These are phyloP conservation scores for Orbilia javanica DNA, from an alignment of 2,329 filamentous ascomycete species.

Conservation along the genomic window DNA sequence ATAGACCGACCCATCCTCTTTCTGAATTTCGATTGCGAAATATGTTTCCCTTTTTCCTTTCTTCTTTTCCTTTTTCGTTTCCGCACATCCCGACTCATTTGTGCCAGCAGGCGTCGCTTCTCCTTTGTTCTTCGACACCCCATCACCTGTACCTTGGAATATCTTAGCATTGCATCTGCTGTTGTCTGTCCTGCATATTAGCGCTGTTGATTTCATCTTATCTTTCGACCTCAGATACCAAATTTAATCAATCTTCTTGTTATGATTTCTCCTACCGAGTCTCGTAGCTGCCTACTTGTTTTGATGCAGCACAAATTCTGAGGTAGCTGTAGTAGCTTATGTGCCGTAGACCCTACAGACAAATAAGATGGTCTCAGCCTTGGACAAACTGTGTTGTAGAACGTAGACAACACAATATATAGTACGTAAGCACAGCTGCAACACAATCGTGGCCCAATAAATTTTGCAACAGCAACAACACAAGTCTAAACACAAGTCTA, in stretches of 20 bases:
- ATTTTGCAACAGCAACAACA: not conserved
- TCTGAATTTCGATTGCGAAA: not conserved
- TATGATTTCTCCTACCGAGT: not conserved
- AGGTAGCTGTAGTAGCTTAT: no score
- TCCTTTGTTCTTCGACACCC: not conserved
- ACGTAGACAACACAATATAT: not conserved
- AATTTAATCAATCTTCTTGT: conserved; percentile 17
- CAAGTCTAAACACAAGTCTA: no score
- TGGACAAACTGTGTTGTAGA: not conserved
- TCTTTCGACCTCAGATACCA: conserved; percentile 9
- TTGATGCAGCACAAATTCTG: no score
- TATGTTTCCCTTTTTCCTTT: not conserved
- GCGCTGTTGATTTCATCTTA: conserved; percentile 29
- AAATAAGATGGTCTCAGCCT: no score
- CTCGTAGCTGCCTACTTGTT: not conserved
- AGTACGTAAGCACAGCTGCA: no score
- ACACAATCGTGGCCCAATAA: not conserved
- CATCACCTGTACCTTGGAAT: conserved; percentile 7
- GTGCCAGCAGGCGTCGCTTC: conserved; percentile 14
- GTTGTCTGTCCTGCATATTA: conserved; percentile 46
- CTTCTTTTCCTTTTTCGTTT: no score
- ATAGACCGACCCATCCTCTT: conserved; percentile 3
- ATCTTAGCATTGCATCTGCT: conserved; percentile 9
- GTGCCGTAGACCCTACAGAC: no score
- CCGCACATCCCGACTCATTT: conserved; percentile 12